Base-by-base conservation (phyloP, 2,329 filamentous ascomycete species). In the Neonectria coccinea region DNA sequence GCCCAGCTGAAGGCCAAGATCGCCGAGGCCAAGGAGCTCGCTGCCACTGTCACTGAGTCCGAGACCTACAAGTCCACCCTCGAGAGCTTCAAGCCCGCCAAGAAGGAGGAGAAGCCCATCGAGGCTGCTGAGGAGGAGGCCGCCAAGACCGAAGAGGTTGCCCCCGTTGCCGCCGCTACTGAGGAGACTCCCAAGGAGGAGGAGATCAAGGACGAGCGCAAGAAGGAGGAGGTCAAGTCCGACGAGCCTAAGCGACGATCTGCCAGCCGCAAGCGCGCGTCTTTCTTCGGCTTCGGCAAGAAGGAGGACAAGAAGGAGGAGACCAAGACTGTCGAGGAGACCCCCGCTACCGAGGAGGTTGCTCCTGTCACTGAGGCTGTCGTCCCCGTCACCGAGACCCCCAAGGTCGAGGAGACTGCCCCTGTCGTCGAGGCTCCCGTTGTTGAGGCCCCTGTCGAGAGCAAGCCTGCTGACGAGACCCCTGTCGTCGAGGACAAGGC, bases 21-120 rank as follows among this genome's bases (percentile, higher is more conserved):
- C 57, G 86, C 89, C 56, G 93, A 97, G 83, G 94, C 93, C 75
- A 97, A 96, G 87, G 91, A 91, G 74, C 84, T 92, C 63, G 91
- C 90, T 76, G 85, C 92, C 70, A 86, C 86, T 60, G 87, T 97
- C 73, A 87, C 88, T 69, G 89, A 90, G 81, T 91, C 89, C 74
- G 94, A 97, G 81, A 88, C 88, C 65, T 99, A 97, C 90, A 97
- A 97, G 89, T 85, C 88, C 74, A 89, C 92, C 70, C 82, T 96
- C 20, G 91, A 94, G 83, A 91, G 90, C 76, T 82, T 88, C 72
- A 88, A 88, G 80, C 85, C 85, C 41, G 74, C 73, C 57, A 79
- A 81, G 75, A 83, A 85, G 78, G 80, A 81, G 71, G 77, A 78
- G 71, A 78, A 79, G 69, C 70, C 74, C 14, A 79, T 77, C 65